Evolutionary conservation across 2,329 filamentous ascomycete genomes (phyloP).

Genomic region (Incumbomyces lentus): DNA sequence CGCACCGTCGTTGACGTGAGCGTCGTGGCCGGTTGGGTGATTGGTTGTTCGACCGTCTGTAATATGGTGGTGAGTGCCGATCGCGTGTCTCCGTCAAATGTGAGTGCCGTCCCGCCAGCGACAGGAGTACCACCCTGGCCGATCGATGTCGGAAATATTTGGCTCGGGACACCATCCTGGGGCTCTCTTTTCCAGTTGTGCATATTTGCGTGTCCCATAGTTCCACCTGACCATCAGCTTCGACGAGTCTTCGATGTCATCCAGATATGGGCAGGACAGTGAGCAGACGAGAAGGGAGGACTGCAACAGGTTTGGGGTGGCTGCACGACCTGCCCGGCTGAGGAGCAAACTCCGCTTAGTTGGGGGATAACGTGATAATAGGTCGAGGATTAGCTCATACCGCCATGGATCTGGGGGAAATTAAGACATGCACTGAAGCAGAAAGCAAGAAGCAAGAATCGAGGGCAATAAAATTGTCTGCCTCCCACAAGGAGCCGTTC

Average conservation of each 20-base stretch:
- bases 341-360: too few species aligned
- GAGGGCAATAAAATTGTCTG: too few species aligned
- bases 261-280: background rate
- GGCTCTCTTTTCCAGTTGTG: slow-evolving; percentile 5
- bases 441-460: too few species aligned
- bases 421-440: too few species aligned
- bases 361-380: too few species aligned
- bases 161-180: background rate
- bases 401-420: too few species aligned
- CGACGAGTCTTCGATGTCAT: background rate
- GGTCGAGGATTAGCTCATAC: too few species aligned
- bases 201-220: slow-evolving; percentile 2
- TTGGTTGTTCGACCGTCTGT: slow-evolving; percentile 10
- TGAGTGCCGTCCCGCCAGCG: slow-evolving; percentile 8
- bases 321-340: too few species aligned
- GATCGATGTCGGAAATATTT: background rate
- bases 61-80: slow-evolving; percentile 16
- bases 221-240: background rate
- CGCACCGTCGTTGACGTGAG: slow-evolving; percentile 9
- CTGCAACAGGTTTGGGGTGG: background rate
- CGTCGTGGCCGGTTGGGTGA: slow-evolving; percentile 7
- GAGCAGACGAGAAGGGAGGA: background rate
- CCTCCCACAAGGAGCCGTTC: too few species aligned
- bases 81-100: slow-evolving; percentile 7
- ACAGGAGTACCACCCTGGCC: slow-evolving; percentile 8